These are phyloP conservation scores for Uromyces viciae-fabae DNA, from an alignment of 1,284 basidiomycete genomes.

Conservation along the genomic window DNA sequence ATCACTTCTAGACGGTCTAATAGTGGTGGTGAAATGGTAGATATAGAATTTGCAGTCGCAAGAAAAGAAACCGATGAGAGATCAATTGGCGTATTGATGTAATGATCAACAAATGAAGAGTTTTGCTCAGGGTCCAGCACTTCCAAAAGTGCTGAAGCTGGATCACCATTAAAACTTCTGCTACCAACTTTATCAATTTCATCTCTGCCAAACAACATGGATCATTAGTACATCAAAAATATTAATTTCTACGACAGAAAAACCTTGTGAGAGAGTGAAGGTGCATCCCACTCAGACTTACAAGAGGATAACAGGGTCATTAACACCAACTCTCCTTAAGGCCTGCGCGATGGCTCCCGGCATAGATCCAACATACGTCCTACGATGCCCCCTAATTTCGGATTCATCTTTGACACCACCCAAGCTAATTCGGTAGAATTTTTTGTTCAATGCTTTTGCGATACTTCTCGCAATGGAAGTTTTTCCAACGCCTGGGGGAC, in stretches of 20 bases:
- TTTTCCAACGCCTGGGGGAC: conserved; percentile 71
- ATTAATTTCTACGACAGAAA: background rate
- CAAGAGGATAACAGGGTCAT: conserved; percentile 57
- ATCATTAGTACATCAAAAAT: background rate
- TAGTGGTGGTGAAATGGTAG: conserved; percentile 56
- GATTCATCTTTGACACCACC: conserved; percentile 58
- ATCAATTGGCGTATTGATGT: conserved; percentile 54
- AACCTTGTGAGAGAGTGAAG: background rate
- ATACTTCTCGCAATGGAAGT: conserved; percentile 65
- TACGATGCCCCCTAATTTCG: conserved; percentile 56
- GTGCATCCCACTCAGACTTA: no score
- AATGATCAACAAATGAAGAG: conserved; percentile 57
- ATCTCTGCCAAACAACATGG: conserved; percentile 49
- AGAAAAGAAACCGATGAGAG: conserved; percentile 56
- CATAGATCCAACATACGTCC: conserved; percentile 55
- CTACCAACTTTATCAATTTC: conserved; percentile 58
- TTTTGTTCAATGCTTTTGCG: conserved; percentile 71
- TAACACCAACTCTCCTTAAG: conserved; percentile 55
- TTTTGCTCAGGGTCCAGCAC: conserved; percentile 58
- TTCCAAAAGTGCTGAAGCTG: conserved; percentile 57
- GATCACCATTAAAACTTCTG: conserved; percentile 56
- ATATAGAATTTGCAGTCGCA: conserved; percentile 57
- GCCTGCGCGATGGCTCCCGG: conserved; percentile 64
- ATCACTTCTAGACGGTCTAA: conserved; percentile 57
- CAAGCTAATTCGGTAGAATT: conserved; percentile 50